A percentile compares a stretch with the other conserved stretches of the same genome.
phyloP scores from a whole-genome alignment of 2,329 filamentous ascomycete genomes.

The Tricladium varicosporioides region DNA sequence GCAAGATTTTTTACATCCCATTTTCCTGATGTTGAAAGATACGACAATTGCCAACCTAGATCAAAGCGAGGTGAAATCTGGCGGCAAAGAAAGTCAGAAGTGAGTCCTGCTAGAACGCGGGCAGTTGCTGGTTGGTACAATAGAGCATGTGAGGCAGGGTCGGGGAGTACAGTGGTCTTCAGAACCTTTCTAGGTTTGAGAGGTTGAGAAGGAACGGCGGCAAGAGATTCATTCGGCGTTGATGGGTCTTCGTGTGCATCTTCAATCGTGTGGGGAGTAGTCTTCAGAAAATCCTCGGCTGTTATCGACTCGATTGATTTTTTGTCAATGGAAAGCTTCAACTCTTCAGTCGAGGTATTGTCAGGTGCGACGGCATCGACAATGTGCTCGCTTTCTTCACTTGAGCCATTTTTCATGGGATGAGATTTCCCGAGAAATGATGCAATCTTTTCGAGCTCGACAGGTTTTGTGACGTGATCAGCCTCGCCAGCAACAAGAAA shows the following conservation, averaged over 20 bases:
- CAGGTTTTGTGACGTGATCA: constrained; percentile 73
- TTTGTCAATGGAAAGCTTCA: constrained; percentile 32
- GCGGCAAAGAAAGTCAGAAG: constrained; percentile 76
- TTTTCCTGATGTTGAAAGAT: constrained; percentile 85
- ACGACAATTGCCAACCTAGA: constrained; percentile 86
- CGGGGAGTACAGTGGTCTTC: constrained; percentile 67
- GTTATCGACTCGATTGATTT: constrained; percentile 38
- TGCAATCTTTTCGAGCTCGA: constrained; percentile 67
- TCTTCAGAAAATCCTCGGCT: constrained; percentile 38
- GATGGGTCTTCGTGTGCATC: constrained; percentile 45
- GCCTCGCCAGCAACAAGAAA: constrained; percentile 75
- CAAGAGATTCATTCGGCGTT: constrained; percentile 43
- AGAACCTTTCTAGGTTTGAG: constrained; percentile 53
- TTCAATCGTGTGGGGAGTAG: constrained; percentile 33
- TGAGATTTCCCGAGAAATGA: constrained; percentile 36
- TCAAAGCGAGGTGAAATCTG: constrained; percentile 76
- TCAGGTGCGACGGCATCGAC: constrained; percentile 49
- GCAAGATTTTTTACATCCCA: constrained; percentile 97
- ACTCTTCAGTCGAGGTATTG: constrained; percentile 29
- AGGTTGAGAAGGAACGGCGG: constrained; percentile 47
- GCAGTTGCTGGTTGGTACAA: constrained; percentile 76
- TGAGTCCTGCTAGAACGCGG: constrained; percentile 73
- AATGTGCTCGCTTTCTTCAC: constrained; percentile 38
- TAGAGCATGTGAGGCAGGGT: constrained; percentile 78
- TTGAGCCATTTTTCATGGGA: constrained; percentile 24